phyloP scores from a whole-genome alignment of 2,329 filamentous ascomycete genomes.

The Colletotrichum gigasporum region DNA sequence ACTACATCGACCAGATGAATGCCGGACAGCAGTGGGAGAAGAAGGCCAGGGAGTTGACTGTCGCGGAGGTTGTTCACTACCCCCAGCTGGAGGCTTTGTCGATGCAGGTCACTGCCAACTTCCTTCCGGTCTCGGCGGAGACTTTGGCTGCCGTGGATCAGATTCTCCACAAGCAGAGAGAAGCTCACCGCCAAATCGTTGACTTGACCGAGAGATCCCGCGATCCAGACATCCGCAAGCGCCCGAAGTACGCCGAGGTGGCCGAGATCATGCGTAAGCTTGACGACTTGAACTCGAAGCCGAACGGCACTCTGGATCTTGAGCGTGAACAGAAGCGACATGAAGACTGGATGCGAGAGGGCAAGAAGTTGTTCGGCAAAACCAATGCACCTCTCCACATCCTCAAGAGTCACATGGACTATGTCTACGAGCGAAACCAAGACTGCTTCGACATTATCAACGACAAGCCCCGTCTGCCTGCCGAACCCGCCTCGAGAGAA shows the following conservation, averaged over 20 bases:
- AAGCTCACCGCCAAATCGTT: constrained; percentile 89
- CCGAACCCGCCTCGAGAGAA: constrained; percentile 90
- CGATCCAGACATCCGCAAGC: constrained; percentile 76
- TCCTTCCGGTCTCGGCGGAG: constrained; percentile 82
- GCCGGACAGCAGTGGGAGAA: constrained; percentile 89
- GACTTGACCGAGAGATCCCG: constrained; percentile 83
- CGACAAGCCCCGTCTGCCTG: constrained; percentile 88
- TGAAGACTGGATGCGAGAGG: constrained; percentile 98
- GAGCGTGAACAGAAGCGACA: constrained; percentile 95
- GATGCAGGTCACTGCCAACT: constrained; percentile 75
- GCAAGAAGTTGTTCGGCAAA: constrained; percentile 97
- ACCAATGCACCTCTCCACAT: constrained; percentile 98
- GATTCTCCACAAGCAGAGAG: constrained; percentile 94
- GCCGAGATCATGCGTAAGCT: constrained; percentile 87
- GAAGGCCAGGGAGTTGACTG: constrained; percentile 91
- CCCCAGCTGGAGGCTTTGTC: constrained; percentile 93
- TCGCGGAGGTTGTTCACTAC: constrained; percentile 91
- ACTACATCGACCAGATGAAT: constrained; percentile 78
- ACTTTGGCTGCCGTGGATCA: constrained; percentile 87
- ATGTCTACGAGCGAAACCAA: constrained; percentile 87
- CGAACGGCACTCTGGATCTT: constrained; percentile 87
- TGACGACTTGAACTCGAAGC: constrained; percentile 91
- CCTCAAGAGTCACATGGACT: constrained; percentile 91
- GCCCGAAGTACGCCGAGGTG: constrained; percentile 91
- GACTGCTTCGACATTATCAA: constrained; percentile 88